Percentiles rank a stretch among this genome's conserved stretches.
Evolutionary conservation across 2,329 filamentous ascomycete genomes (phyloP).

Genomic region (Aspergillus brasiliensis): DNA sequence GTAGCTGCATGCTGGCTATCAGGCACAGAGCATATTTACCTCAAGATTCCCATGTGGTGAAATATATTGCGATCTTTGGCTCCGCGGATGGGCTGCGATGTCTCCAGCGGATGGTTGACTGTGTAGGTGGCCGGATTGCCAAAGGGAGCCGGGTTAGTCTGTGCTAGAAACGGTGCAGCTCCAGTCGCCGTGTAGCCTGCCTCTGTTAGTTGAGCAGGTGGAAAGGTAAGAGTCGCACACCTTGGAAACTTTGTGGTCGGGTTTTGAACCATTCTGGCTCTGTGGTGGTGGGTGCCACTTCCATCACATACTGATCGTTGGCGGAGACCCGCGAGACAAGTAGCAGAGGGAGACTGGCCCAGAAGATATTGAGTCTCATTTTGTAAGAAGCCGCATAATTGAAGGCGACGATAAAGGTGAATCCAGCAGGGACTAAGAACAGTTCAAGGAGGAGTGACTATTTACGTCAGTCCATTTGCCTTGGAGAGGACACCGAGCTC

Average conservation of each 20-base stretch:
- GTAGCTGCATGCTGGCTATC: background rate
- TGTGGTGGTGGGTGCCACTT: background rate
- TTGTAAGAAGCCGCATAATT: background rate
- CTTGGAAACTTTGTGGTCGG: background rate
- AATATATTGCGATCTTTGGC: constrained; percentile 67
- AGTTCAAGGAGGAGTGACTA: too few relatives aligned
- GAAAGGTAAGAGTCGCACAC: background rate
- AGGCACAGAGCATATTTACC: constrained; percentile 11
- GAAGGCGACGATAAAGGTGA: background rate
- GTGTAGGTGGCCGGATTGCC: constrained; percentile 60
- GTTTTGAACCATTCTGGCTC: constrained; percentile 1
- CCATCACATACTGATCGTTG: background rate
- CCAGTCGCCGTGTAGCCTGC: constrained; percentile 57
- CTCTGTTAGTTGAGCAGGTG: background rate
- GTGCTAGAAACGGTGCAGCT: constrained; percentile 67
- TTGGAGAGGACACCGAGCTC: too few relatives aligned
- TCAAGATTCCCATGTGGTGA: constrained; percentile 68
- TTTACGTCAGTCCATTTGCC: too few relatives aligned
- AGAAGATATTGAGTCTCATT: background rate
- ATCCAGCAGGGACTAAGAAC: background rate
- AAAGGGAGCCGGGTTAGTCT: constrained; percentile 69
- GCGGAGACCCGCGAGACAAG: background rate
- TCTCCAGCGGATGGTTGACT: constrained; percentile 71
- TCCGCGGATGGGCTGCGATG: constrained; percentile 66
- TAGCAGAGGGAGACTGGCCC: background rate